Conservation (phyloP, 192 early-diverging fungal genomes). For the Helicostylum pulchrum region DNA sequence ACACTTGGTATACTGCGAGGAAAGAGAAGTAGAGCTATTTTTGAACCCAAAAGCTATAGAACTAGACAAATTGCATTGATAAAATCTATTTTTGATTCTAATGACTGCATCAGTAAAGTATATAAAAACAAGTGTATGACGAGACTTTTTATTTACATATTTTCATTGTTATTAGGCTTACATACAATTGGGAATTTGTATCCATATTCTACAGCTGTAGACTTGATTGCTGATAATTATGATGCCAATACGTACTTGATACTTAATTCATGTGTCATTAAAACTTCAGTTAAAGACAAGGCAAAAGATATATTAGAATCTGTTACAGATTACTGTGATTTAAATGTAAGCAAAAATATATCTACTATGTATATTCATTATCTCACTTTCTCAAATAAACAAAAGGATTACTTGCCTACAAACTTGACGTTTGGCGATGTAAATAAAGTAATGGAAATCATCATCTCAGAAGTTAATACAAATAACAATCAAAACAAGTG, state of each 20-base stretch:
- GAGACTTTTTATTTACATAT: neutral
- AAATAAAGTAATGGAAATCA: neutral
- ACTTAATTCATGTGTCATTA: neutral
- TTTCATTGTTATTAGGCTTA: neutral
- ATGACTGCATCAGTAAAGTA: slow-evolving; percentile 21
- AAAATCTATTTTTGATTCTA: slow-evolving; percentile 13
- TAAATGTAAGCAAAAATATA: neutral
- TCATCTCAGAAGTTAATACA: neutral
- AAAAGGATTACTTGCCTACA: neutral
- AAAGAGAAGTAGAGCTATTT: slow-evolving; percentile 19
- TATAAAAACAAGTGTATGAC: neutral
- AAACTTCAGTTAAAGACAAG: neutral
- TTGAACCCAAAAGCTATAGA: slow-evolving; percentile 24
- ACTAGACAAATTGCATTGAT: slow-evolving; percentile 18
- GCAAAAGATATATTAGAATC: neutral
- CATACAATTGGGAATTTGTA: neutral
- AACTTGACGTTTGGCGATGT: neutral
- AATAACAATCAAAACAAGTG: neutral
- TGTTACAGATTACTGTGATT: neutral
- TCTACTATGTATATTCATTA: neutral
- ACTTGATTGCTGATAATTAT: neutral
- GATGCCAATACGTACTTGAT: neutral
- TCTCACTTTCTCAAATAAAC: too few species aligned
- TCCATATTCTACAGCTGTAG: neutral
- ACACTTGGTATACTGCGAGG: slow-evolving; percentile 7